These are phyloP conservation scores for Triticum urartu DNA, from an alignment of 176 grass and related monocot genomes.

Conservation along the genomic window DNA sequence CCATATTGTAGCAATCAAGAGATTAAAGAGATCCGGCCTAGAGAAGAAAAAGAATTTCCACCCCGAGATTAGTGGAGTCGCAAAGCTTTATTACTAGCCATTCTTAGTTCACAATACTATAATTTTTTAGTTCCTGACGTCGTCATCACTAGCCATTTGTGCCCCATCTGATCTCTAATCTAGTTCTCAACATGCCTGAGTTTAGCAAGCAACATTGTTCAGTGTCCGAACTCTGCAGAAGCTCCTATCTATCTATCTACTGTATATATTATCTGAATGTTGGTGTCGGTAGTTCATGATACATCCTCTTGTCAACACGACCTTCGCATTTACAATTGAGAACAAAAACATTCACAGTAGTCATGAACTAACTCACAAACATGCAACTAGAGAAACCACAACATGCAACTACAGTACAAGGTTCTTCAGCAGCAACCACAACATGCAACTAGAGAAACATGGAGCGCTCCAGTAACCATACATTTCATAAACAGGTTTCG, in stretches of 20 bases:
- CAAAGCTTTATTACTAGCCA: slow-evolving; percentile 71
- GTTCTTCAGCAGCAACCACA: not conserved
- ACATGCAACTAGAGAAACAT: not conserved
- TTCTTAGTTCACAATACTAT: not conserved
- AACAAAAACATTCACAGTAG: not conserved
- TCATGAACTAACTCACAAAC: not conserved
- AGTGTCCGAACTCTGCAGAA: not conserved
- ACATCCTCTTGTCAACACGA: not conserved
- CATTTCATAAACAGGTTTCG: slow-evolving; percentile 70
- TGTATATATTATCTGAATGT: not conserved
- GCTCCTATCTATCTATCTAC: not conserved
- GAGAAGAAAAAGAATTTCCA: slow-evolving; percentile 98
- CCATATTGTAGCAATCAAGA: slow-evolving; percentile 55
- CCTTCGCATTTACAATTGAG: not conserved
- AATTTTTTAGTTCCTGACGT: not conserved
- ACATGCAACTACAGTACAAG: not conserved
- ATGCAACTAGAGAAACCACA: not conserved
- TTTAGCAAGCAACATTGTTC: not conserved
- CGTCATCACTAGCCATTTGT: not conserved
- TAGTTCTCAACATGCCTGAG: not conserved
- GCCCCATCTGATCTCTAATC: not conserved
- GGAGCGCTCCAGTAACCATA: not conserved
- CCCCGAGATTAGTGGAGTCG: slow-evolving; percentile 83
- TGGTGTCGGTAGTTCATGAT: not conserved
- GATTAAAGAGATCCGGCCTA: slow-evolving; percentile 78